Percentiles rank a stretch among this genome's conserved stretches.
phyloP scores from a whole-genome alignment of 306 rosid genomes.

The Vigna radiata region DNA sequence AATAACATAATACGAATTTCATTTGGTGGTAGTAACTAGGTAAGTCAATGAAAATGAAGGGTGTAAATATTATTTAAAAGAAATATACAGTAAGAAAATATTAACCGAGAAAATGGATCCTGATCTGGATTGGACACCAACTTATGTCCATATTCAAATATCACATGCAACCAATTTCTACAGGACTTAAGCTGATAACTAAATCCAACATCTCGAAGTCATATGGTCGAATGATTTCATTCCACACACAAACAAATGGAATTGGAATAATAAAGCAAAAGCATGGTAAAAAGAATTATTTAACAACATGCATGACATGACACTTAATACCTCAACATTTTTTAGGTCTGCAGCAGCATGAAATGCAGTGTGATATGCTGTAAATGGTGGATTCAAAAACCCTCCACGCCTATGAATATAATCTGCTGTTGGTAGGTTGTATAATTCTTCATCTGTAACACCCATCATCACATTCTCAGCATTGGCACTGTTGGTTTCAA shows the following conservation, averaged over 20 bases:
- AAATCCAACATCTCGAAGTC: constrained; percentile 6
- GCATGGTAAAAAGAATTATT: constrained; percentile 22
- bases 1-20: too few species aligned
- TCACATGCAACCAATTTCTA: constrained; percentile 20
- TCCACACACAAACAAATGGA: constrained; percentile 16
- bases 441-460: constrained; percentile 85
- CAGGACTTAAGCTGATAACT: constrained; percentile 27
- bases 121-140: constrained; percentile 5
- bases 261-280: constrained; percentile 18
- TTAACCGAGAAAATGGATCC: not conserved
- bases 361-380: constrained; percentile 81
- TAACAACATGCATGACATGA: constrained; percentile 26
- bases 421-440: constrained; percentile 91
- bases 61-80: too few species aligned
- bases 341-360: constrained; percentile 83
- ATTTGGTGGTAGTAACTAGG: too few species aligned
- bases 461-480: constrained; percentile 93
- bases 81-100: too few species aligned
- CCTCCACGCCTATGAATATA: constrained; percentile 66
- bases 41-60: too few species aligned
- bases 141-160: constrained; percentile 27
- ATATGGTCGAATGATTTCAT: constrained; percentile 28
- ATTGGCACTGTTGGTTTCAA: constrained; percentile 65
- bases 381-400: constrained; percentile 58
- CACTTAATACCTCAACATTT: constrained; percentile 71